These are phyloP conservation scores for Cytospora chrysosperma DNA, from an alignment of 2,329 filamentous ascomycete species.

Conservation along the genomic window DNA sequence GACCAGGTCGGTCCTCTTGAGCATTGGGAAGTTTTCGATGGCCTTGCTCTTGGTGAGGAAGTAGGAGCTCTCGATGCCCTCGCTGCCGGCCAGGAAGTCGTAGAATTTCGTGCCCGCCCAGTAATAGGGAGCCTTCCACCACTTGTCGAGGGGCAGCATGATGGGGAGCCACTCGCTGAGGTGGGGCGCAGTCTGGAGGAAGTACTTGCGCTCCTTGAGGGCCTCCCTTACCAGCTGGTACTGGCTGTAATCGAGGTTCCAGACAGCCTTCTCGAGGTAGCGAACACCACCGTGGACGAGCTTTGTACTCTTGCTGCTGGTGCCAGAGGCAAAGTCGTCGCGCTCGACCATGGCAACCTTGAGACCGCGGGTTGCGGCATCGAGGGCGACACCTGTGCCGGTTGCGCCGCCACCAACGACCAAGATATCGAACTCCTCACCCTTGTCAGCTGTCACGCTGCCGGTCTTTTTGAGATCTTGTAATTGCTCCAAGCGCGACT, in stretches of 20 bases:
- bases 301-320: constrained; percentile 85
- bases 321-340: constrained; percentile 79
- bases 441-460: constrained; percentile 31
- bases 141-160: constrained; percentile 77
- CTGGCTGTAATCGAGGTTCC: constrained; percentile 82
- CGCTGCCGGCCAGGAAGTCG: constrained; percentile 76
- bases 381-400: constrained; percentile 76
- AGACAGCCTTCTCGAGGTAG: constrained; percentile 83
- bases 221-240: constrained; percentile 79
- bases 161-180: constrained; percentile 79
- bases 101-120: constrained; percentile 74
- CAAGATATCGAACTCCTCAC: constrained; percentile 70
- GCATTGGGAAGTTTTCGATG: constrained; percentile 74
- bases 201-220: constrained; percentile 78
- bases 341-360: constrained; percentile 80
- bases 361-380: constrained; percentile 75
- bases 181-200: constrained; percentile 79
- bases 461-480: constrained; percentile 54
- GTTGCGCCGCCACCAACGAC: constrained; percentile 80
- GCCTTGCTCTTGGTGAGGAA: constrained; percentile 77
- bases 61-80: constrained; percentile 82
- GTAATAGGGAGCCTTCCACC: constrained; percentile 80
- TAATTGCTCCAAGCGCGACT: constrained; percentile 64
- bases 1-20: constrained; percentile 70
- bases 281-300: constrained; percentile 82